Evolutionary conservation across 495 filamentous ascomycete species (phyloP).

Genomic region (Hypoxylon fragiforme): DNA sequence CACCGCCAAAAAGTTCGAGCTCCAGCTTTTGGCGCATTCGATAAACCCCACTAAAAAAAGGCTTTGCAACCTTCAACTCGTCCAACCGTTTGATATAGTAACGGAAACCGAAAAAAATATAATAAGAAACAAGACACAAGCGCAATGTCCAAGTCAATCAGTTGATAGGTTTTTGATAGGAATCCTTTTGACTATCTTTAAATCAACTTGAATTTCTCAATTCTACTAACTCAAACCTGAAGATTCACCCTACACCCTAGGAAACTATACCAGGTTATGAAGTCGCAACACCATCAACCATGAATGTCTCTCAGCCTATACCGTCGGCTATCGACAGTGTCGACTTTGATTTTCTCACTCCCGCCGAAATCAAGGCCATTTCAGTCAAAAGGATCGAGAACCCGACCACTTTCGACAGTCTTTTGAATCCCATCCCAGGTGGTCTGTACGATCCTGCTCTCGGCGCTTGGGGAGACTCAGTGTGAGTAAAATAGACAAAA

Average conservation of each 20-base stretch:
- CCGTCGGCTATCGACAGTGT: conserved; percentile 82
- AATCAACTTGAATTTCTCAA: not conserved
- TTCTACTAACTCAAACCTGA: conserved; percentile 7
- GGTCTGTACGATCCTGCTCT: conserved; percentile 93
- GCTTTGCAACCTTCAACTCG: not conserved
- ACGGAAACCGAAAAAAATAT: no score
- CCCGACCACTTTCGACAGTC: conserved; percentile 83
- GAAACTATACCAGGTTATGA: conserved; percentile 23
- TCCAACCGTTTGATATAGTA: conserved; percentile 16
- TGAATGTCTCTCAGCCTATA: conserved; percentile 91
- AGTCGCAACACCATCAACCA: conserved; percentile 37
- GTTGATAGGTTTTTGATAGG: no score
- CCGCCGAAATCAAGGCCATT: conserved; percentile 80
- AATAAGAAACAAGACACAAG: no score
- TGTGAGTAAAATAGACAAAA: conserved; percentile 56
- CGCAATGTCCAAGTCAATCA: no score
- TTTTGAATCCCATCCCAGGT: conserved; percentile 80
- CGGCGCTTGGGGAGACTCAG: conserved; percentile 82
- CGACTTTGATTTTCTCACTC: conserved; percentile 80
- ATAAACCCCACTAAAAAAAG: conserved; percentile 30
- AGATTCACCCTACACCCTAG: not conserved
- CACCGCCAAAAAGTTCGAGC: conserved; percentile 41
- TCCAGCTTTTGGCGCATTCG: conserved; percentile 29
- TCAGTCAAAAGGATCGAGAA: conserved; percentile 93
- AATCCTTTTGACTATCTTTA: no score